Percentiles rank a stretch among this genome's conserved stretches.
phyloP scores from a whole-genome alignment of 768 basidiomycete species.

The Amanita pallidorosea region DNA sequence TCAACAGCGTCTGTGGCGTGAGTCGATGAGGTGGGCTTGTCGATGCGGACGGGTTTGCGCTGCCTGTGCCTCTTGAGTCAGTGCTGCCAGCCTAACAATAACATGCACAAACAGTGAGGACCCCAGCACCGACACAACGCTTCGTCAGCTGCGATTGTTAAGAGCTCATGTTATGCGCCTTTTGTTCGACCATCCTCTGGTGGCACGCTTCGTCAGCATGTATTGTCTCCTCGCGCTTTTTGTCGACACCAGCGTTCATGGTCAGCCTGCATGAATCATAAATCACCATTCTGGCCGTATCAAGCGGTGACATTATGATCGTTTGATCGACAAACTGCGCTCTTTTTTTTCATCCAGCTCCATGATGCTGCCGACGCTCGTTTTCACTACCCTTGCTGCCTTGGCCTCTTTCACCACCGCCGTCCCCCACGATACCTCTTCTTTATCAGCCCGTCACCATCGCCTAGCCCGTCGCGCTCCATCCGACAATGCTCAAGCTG shows the following conservation, averaged over 20 bases:
- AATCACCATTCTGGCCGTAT: not conserved
- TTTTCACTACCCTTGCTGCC: constrained; percentile 27
- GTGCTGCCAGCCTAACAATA: not conserved
- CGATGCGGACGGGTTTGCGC: not conserved
- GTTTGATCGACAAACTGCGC: not conserved
- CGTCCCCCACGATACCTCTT: constrained; percentile 16
- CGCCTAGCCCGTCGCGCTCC: constrained; percentile 21
- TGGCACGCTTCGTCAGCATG: too few species aligned
- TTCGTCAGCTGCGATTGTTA: too few species aligned
- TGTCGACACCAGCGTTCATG: too few species aligned
- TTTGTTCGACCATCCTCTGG: too few species aligned
- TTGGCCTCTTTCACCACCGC: constrained; percentile 21
- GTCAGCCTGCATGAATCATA: too few species aligned
- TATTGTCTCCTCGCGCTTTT: too few species aligned
- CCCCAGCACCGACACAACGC: not conserved
- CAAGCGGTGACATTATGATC: not conserved
- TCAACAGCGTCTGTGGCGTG: not conserved
- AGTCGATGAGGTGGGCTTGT: not conserved
- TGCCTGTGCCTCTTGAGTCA: not conserved
- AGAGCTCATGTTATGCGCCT: too few species aligned
- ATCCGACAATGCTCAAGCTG: constrained; percentile 2
- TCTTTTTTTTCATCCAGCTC: constrained; percentile 7
- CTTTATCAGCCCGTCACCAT: constrained; percentile 23
- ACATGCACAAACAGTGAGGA: not conserved
- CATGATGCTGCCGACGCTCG: constrained; percentile 34